A percentile compares a stretch with the other conserved stretches of the same genome.
Evolutionary conservation across 1,284 basidiomycete genomes (phyloP).

Genomic region (Cyathus olla): DNA sequence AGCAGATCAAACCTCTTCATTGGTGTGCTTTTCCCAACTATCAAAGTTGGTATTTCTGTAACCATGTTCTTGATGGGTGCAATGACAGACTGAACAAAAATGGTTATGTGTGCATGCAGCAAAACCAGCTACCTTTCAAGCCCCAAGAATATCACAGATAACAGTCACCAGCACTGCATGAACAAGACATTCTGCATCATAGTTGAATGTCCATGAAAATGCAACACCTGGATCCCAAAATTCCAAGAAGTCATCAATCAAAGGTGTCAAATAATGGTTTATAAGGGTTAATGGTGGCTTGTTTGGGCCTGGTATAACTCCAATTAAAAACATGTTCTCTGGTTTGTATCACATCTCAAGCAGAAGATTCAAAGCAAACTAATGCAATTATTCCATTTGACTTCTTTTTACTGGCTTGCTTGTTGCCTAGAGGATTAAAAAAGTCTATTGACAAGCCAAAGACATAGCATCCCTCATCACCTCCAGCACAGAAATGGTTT

Average conservation of each 20-base stretch:
- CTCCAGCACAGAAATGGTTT: conserved; percentile 4
- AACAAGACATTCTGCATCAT: conserved; percentile 8
- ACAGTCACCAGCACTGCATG: conserved; percentile 22
- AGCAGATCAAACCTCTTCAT: conserved; percentile 14
- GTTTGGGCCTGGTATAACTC: conserved; percentile 26
- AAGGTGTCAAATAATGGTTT: conserved; percentile 19
- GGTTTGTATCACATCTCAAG: conserved; percentile 22
- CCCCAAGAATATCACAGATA: conserved; percentile 21
- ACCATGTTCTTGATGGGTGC: conserved; percentile 32
- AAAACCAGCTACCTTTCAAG: conserved; percentile 12
- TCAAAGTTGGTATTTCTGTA: too few species aligned
- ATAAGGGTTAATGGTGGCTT: conserved; percentile 18
- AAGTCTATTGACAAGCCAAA: conserved; percentile 29
- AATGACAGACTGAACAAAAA: conserved; percentile 46
- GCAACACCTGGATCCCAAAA: conserved; percentile 31
- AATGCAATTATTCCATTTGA: conserved; percentile 30
- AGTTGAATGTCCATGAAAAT: conserved; percentile 19
- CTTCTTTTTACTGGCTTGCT: conserved; percentile 21
- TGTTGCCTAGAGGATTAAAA: conserved; percentile 36
- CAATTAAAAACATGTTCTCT: conserved; percentile 29
- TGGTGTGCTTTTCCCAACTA: conserved; percentile 24
- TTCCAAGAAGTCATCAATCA: conserved; percentile 21
- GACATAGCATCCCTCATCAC: conserved; percentile 13
- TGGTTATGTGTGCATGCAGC: conserved; percentile 12
- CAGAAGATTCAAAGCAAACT: conserved; percentile 28